phyloP scores from a whole-genome alignment of 2,329 filamentous ascomycete genomes.

The Botrytis deweyae region DNA sequence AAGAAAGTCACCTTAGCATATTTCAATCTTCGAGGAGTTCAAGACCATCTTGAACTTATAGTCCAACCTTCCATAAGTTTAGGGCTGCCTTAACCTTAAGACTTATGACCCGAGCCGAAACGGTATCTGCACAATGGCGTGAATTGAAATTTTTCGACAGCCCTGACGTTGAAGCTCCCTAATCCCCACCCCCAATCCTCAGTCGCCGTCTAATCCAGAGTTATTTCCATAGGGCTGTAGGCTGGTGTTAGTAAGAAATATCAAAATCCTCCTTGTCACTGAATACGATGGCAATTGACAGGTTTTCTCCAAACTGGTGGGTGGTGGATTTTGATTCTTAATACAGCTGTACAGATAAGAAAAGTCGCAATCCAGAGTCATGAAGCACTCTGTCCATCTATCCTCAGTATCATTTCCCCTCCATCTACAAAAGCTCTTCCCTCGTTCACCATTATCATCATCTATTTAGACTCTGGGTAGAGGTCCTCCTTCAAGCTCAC shows the following conservation, averaged over 20 bases:
- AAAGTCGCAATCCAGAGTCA: constrained; percentile 33
- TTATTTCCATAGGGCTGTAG: no score
- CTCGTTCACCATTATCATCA: constrained; percentile 23
- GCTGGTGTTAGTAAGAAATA: background rate
- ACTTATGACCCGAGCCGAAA: background rate
- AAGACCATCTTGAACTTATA: background rate
- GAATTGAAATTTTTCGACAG: background rate
- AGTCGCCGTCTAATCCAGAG: no score
- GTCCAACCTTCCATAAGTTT: background rate
- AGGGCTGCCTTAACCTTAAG: background rate
- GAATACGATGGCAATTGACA: constrained; percentile 11
- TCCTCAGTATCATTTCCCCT: constrained; percentile 25
- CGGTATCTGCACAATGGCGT: background rate
- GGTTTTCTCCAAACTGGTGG: constrained; percentile 22
- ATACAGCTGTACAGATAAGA: constrained; percentile 40
- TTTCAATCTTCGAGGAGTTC: background rate
- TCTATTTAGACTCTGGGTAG: constrained; percentile 62
- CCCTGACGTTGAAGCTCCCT: background rate
- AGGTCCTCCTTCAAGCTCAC: constrained; percentile 88
- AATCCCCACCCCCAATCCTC: no score
- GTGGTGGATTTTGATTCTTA: constrained; percentile 39
- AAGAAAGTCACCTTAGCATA: background rate
- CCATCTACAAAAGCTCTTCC: constrained; percentile 31
- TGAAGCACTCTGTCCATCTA: constrained; percentile 27
- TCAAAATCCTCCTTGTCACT: constrained; percentile 7